Evolutionary conservation across 352 stramenopile species (phyloP), one percentile per base, ranked within the genome.

Genomic region (Globisporangium irregulare): DNA sequence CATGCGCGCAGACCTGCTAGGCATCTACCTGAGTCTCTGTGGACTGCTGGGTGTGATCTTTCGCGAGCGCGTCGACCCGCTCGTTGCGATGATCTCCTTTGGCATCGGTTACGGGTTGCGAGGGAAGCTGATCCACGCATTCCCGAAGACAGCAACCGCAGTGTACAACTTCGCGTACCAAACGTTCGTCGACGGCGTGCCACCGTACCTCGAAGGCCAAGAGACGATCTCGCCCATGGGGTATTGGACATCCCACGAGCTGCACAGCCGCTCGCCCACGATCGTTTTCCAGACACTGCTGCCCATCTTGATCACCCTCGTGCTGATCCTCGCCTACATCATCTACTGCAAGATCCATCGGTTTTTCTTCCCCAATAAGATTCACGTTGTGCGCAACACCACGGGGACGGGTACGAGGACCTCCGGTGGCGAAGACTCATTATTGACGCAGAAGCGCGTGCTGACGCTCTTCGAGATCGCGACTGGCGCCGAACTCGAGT

Each of bases 1-100:
- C 15, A 74, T 82, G 63, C 76, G 74, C 9, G 76, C 73, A 22
- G 73, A 82, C 27, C 58, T 82, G 38, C 20, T 68, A 3, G n/a
- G 54, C 3, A 36, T 69, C 24, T 63, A 69, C 55, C 20, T 67
- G 12, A 34, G 48, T 51, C 29, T 67, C 27, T 58, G 48, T 9
- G 61, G 61, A 0, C 20, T 67, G 1, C 24, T 67, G n/a, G 60
- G 60, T 14, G 9, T 41, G 14, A 1, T 66, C 3, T 51, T 59
- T 32, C 24, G 29, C 6, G 60, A 59, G 25, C 60, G 43, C 20
- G 46, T 66, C 9, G 60, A 59, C 46, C 60, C 60, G 48, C 3
- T 48, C 29, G 22, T 66, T 14, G 60, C 43, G 10, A 58, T 66
- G 14, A 1, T 48, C 2, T 20, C 10, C 20, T 57, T 66, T 22